phyloP scores from a whole-genome alignment of 768 basidiomycete species.

The Galerina sulciceps region DNA sequence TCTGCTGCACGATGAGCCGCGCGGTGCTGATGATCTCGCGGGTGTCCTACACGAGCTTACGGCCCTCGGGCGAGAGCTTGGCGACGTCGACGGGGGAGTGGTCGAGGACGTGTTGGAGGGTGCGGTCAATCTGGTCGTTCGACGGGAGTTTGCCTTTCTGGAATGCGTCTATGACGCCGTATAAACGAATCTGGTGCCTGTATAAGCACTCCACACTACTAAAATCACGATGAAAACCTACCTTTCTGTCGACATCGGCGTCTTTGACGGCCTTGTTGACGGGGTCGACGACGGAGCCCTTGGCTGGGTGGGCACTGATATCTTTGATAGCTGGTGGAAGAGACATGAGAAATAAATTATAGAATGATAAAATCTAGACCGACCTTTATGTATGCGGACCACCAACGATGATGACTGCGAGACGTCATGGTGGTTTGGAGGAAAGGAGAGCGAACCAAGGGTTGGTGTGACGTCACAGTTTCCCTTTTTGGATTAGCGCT shows the following conservation, averaged over 20 bases:
- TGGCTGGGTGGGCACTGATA: slow-evolving; percentile 57
- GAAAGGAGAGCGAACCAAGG: too few species aligned
- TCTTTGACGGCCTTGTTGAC: slow-evolving; percentile 63
- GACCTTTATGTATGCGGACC: too few species aligned
- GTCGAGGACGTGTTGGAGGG: slow-evolving; percentile 67
- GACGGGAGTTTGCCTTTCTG: slow-evolving; percentile 78
- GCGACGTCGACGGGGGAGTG: slow-evolving; percentile 61
- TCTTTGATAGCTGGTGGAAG: slow-evolving; percentile 67
- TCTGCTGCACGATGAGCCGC: slow-evolving; percentile 70
- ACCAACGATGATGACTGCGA: too few species aligned
- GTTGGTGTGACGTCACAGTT: too few species aligned
- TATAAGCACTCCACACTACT: neutral
- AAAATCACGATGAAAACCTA: slow-evolving; percentile 16
- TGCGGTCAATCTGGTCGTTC: slow-evolving; percentile 80
- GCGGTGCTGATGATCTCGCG: slow-evolving; percentile 80
- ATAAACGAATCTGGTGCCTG: slow-evolving; percentile 64
- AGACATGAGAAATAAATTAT: slow-evolving; percentile 61
- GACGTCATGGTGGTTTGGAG: too few species aligned
- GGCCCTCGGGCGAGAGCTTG: slow-evolving; percentile 78
- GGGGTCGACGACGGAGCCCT: slow-evolving; percentile 69
- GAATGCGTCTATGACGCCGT: slow-evolving; percentile 82
- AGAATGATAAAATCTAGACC: too few species aligned
- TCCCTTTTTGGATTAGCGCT: too few species aligned
- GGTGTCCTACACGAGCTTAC: slow-evolving; percentile 73
- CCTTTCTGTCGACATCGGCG: slow-evolving; percentile 83